Evolutionary conservation across 441 rosid species (phyloP).

Genomic region (Theobroma grandiflorum): DNA sequence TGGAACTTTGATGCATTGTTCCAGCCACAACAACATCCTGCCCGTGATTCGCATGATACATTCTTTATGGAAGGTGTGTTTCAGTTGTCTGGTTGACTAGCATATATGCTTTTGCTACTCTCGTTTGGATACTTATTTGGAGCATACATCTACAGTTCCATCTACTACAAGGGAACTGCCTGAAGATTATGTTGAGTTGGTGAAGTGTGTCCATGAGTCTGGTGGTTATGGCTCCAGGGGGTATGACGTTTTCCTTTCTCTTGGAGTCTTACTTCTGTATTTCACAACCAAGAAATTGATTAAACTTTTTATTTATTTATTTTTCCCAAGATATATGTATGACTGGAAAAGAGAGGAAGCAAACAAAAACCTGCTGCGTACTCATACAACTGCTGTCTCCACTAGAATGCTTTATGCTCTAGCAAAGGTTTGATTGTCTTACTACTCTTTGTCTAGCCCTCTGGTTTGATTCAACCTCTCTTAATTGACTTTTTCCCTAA

Average conservation of each 20-base stretch:
- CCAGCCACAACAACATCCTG: conserved; percentile 99
- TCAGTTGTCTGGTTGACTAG: conserved; percentile 15
- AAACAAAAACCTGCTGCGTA: conserved; percentile 86
- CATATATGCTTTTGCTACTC: conserved; percentile 16
- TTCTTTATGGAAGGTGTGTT: conserved; percentile 77
- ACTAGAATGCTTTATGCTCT: conserved; percentile 88
- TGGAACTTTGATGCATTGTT: conserved; percentile 97
- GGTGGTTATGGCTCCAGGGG: conserved; percentile 97
- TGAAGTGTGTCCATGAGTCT: conserved; percentile 75
- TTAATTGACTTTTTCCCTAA: not conserved
- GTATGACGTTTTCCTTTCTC: conserved; percentile 47
- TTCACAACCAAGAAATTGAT: not conserved
- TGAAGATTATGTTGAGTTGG: conserved; percentile 87
- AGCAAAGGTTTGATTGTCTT: conserved; percentile 65
- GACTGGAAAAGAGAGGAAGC: conserved; percentile 99
- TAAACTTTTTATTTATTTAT: not conserved
- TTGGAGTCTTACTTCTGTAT: conserved; percentile 5
- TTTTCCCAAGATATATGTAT: conserved; percentile 66
- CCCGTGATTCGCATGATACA: conserved; percentile 96
- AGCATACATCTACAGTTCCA: conserved; percentile 62
- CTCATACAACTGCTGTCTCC: conserved; percentile 96
- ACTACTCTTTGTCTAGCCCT: conserved; percentile 13
- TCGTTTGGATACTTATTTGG: conserved; percentile 26
- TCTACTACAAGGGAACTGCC: conserved; percentile 76
- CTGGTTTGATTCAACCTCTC: not conserved